A percentile compares a stretch with the other conserved stretches of the same genome.
Conservation (phyloP, 306 rosid genomes). For the Styphnolobium japonicum region DNA sequence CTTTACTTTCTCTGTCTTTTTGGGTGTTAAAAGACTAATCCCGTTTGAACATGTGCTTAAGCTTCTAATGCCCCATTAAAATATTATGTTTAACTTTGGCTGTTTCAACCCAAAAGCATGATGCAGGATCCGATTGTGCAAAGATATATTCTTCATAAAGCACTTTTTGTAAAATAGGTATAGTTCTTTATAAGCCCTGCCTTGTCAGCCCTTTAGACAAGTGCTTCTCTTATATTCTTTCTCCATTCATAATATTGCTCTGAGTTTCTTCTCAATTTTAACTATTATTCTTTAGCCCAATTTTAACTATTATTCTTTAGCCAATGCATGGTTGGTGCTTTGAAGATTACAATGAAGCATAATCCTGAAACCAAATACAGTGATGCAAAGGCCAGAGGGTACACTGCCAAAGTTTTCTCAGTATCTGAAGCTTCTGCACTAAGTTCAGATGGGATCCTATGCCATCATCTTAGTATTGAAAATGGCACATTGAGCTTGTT, state of each 20-base stretch:
- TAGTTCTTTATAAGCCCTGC: slow-evolving; percentile 26
- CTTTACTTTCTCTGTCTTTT: slow-evolving; percentile 35
- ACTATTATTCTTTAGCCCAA: not conserved
- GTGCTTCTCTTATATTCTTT: slow-evolving; percentile 36
- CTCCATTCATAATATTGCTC: slow-evolving; percentile 17
- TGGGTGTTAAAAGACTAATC: slow-evolving; percentile 39
- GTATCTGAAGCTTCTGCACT: not conserved
- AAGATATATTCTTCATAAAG: slow-evolving; percentile 43
- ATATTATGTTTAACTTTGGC: slow-evolving; percentile 29
- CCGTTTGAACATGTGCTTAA: slow-evolving; percentile 52
- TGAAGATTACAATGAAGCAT: slow-evolving; percentile 12
- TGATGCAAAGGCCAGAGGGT: slow-evolving; percentile 3
- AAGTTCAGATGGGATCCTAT: slow-evolving; percentile 25
- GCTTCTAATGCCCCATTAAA: slow-evolving; percentile 29
- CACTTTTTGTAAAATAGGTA: slow-evolving; percentile 39
- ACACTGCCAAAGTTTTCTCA: not conserved
- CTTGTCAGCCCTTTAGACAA: slow-evolving; percentile 39
- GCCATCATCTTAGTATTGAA: not conserved
- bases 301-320: slow-evolving; percentile 10
- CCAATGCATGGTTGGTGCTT: slow-evolving; percentile 24
- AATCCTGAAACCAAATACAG: not conserved
- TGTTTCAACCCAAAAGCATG: slow-evolving; percentile 37
- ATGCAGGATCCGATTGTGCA: slow-evolving; percentile 32
- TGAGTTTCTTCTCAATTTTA: not conserved
- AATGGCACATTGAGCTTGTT: not conserved